These are phyloP conservation scores for Pistacia atlantica DNA, from an alignment of 345 rosid species.

Conservation along the genomic window DNA sequence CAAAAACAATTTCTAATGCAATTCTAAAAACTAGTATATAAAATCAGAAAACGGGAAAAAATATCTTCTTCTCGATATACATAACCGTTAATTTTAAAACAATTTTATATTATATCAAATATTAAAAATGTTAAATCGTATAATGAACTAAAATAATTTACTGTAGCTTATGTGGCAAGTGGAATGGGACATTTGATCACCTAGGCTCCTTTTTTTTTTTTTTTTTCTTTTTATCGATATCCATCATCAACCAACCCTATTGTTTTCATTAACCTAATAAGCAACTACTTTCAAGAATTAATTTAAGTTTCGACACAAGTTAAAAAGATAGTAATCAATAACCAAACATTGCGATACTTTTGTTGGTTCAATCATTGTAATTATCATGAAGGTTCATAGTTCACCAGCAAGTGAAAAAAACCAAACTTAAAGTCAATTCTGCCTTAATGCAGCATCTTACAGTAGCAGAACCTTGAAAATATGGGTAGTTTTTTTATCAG, in stretches of 20 bases:
- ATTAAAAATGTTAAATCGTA: too few relatives aligned
- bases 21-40: too few relatives aligned
- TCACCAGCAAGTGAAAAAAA: neutral
- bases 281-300: slow-evolving; percentile 28
- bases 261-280: slow-evolving; percentile 46
- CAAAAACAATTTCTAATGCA: too few relatives aligned
- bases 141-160: neutral
- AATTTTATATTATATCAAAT: neutral
- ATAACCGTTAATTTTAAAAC: too few relatives aligned
- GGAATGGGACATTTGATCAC: slow-evolving; percentile 27
- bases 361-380: neutral
- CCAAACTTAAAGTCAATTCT: neutral
- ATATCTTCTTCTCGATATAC: too few relatives aligned
- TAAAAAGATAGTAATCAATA: neutral
- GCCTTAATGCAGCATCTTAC: too few relatives aligned
- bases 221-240: neutral
- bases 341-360: neutral
- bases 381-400: neutral
- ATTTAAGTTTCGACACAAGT: too few relatives aligned
- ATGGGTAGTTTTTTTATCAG: neutral
- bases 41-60: too few relatives aligned
- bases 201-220: slow-evolving; percentile 5
- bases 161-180: neutral
- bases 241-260: slow-evolving; percentile 32
- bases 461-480: too few relatives aligned